A percentile compares a stretch with the other conserved stretches of the same genome.
phyloP scores from a whole-genome alignment of 495 filamentous ascomycete species.

The Alectoria sarmentosa region DNA sequence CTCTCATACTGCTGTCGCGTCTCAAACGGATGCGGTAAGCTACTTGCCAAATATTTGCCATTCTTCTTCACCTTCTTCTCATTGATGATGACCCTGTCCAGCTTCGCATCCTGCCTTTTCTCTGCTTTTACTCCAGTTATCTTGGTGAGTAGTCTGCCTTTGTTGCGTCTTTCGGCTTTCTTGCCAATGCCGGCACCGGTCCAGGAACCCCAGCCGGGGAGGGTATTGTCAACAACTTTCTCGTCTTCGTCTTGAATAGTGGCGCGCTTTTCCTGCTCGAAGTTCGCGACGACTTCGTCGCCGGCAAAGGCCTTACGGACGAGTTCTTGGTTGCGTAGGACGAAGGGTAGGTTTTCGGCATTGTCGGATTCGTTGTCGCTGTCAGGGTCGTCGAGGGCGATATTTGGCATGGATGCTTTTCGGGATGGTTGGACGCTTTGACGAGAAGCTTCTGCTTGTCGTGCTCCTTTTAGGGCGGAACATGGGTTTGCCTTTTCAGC shows the following conservation, averaged over 20 bases:
- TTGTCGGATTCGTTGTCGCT: slow-evolving; percentile 53
- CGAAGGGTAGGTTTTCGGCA: slow-evolving; percentile 42
- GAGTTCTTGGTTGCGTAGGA: slow-evolving; percentile 71
- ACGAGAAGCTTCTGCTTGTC: slow-evolving; percentile 20
- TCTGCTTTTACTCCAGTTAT: slow-evolving; percentile 69
- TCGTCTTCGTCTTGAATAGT: slow-evolving; percentile 73
- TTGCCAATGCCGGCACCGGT: slow-evolving; percentile 69
- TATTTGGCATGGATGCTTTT: slow-evolving; percentile 3
- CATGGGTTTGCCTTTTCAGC: slow-evolving; percentile 21
- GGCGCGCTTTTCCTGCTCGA: slow-evolving; percentile 72
- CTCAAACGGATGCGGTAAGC: slow-evolving; percentile 83
- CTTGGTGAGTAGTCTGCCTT: slow-evolving; percentile 55
- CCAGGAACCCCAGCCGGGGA: slow-evolving; percentile 93
- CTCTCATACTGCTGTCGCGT: slow-evolving; percentile 84
- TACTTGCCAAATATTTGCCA: slow-evolving; percentile 73
- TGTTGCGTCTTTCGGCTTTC: slow-evolving; percentile 52
- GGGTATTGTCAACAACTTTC: slow-evolving; percentile 71
- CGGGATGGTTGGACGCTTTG: slow-evolving; percentile 17
- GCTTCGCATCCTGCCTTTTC: slow-evolving; percentile 71
- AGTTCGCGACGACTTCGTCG: slow-evolving; percentile 78
- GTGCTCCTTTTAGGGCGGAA: slow-evolving; percentile 24
- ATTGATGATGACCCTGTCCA: slow-evolving; percentile 82
- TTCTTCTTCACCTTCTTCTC: slow-evolving; percentile 94
- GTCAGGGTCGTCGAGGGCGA: slow-evolving; percentile 28
- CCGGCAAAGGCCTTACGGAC: slow-evolving; percentile 83